These are phyloP conservation scores for Avena insularis DNA, from an alignment of 176 grass and related monocot species.

Conservation along the genomic window DNA sequence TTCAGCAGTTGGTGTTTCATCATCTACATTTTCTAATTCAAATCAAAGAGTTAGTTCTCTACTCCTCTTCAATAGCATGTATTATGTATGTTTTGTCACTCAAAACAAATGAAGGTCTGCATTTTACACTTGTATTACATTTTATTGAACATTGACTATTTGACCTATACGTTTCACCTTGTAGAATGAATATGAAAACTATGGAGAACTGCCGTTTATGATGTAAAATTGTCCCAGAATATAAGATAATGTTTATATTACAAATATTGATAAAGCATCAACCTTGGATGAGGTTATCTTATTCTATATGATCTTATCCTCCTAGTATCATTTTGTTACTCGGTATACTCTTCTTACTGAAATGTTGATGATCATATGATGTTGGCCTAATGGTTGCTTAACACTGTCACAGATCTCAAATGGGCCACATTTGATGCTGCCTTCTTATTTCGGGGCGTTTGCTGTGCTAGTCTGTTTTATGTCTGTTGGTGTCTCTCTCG, in stretches of 20 bases:
- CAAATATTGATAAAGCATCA: constrained; percentile 3
- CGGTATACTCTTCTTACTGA: background rate
- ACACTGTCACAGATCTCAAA: constrained; percentile 60
- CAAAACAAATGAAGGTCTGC: background rate
- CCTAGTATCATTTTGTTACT: constrained; percentile 8
- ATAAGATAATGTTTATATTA: constrained; percentile 15
- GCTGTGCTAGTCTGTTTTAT: constrained; percentile 65
- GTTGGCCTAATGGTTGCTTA: constrained; percentile 33
- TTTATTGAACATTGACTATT: background rate
- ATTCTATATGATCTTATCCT: constrained; percentile 22
- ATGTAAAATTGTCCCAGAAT: constrained; percentile 1
- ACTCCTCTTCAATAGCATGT: constrained; percentile 33
- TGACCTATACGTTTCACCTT: background rate
- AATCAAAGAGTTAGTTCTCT: constrained; percentile 70
- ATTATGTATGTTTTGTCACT: constrained; percentile 9
- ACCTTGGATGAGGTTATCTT: background rate
- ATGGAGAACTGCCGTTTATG: background rate
- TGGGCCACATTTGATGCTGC: constrained; percentile 56
- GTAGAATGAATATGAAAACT: constrained; percentile 9
- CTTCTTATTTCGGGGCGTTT: constrained; percentile 71
- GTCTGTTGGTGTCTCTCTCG: constrained; percentile 64
- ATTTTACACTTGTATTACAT: constrained; percentile 19
- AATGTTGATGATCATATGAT: constrained; percentile 30
- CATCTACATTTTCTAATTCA: constrained; percentile 68
- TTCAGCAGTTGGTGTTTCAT: constrained; percentile 68